phyloP scores from a whole-genome alignment of 2,329 filamentous ascomycete species.

The Neonectria faginata region DNA sequence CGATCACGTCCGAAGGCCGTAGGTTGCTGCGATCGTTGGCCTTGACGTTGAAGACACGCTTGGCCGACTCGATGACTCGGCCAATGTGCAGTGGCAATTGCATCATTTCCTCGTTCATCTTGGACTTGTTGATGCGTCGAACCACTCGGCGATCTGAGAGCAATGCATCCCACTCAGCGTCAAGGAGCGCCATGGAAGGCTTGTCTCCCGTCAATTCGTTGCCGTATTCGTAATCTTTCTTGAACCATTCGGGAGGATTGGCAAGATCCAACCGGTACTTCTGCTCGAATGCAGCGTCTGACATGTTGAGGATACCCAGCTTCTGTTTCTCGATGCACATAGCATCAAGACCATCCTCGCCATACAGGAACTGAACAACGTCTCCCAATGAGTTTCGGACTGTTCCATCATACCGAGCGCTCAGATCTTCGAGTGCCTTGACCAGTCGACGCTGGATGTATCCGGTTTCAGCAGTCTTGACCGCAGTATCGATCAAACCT shows the following conservation, averaged over 20 bases:
- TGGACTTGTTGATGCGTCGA: conserved; percentile 72
- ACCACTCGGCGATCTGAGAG: conserved; percentile 79
- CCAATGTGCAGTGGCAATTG: conserved; percentile 92
- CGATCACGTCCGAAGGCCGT: conserved; percentile 87
- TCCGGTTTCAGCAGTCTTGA: conserved; percentile 99
- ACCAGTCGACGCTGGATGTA: conserved; percentile 99
- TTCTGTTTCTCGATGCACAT: conserved; percentile 93
- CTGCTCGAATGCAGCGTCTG: conserved; percentile 80
- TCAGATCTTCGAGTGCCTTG: conserved; percentile 97
- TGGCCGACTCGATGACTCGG: conserved; percentile 90
- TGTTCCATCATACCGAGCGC: conserved; percentile 97
- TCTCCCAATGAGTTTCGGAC: conserved; percentile 97
- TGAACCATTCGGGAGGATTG: conserved; percentile 70
- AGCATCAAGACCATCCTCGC: conserved; percentile 95
- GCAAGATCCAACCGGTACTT: conserved; percentile 85
- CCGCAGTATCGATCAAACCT: conserved; percentile 98
- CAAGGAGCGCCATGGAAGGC: conserved; percentile 86
- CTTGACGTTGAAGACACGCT: conserved; percentile 90
- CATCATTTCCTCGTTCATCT: conserved; percentile 85
- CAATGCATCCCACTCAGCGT: conserved; percentile 88
- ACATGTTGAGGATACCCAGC: conserved; percentile 86
- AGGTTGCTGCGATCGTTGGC: conserved; percentile 88
- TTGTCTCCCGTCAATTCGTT: conserved; percentile 88
- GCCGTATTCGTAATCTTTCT: conserved; percentile 75
- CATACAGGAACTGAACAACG: conserved; percentile 96